Evolutionary conservation across 2,329 filamentous ascomycete genomes (phyloP), one percentile per base, ranked within the genome.

Genomic region (Byssoonygena ceratinophila): DNA sequence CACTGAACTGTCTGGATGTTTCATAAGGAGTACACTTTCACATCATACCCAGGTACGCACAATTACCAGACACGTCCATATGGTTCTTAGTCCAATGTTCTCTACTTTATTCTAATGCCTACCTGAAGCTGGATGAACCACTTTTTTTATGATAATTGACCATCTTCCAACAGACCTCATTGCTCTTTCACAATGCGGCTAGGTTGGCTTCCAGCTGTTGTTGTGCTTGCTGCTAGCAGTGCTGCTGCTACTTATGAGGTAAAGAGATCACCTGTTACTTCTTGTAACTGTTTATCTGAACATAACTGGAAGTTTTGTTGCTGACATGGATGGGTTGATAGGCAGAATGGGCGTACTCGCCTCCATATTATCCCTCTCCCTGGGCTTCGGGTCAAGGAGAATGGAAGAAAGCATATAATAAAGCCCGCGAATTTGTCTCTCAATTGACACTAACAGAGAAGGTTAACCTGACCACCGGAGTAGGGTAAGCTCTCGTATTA

Each of bases 391-490:
- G 86, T 16, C 67, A 79, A 4, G 85, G 85, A 9, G 72, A 78
- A 41, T 95, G 89, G 89, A 76, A 79, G 51, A 78, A 81, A 5
- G 87, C 88, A 36, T 90, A 94, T 60, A 72, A 70, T 18, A 83
- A 85, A 67, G 90, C 90, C 1, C 81, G 79, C 59, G 79, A 76
- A 2, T 91, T 95, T 62, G 88, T 96, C 43, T 84, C 84, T 8
- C 82, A 89, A 65, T 71, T 95, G 69, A 94, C 88, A 0, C 75
- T 95, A 32, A 65, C 82, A 9, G 90, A 96, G 68, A 96, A 95
- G 73, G 88, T 97, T 68, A 97, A 97, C 68, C 68, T 98, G 58
- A 97, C 91, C 2, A 96, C 90, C 0, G 91, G 91, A 67, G 80
- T 85, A 58, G 89, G 89, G 79, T 91, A 71, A 67, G 81, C 71